Base-by-base conservation (phyloP, 2,329 filamentous ascomycete species). In the Ascochyta viciae-villosae region DNA sequence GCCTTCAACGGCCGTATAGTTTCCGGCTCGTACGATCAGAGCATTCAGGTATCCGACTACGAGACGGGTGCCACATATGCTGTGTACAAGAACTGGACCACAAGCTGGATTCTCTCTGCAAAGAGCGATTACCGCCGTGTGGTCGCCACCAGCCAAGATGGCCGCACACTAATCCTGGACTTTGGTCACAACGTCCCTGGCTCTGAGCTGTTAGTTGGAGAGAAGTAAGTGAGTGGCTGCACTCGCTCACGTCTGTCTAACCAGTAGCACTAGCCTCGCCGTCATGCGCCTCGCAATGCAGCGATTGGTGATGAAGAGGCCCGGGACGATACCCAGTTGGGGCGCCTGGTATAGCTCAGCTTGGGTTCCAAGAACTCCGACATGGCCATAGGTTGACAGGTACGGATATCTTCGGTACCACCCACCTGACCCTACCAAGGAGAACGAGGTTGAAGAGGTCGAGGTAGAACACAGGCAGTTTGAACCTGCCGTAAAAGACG, bases 81-180 rank as follows among this genome's bases (percentile, higher is more conserved):
- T 60, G 88, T 92, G 66, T 94, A 97, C 68, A 90, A 92, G n/a
- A 88, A 90, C 64, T 98, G 93, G 92, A 96, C 96, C 55, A 89
- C 89, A 10, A 96, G 92, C 77, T 99, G 95, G 95, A 96, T 99
- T 70, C 80, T 99, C 56, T 93, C 91, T 62, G 95, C 95, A 47
- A 97, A 97, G 82, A 93, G 91, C 61, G 94, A 99, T 73, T 98
- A 98, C 76, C 85, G 94, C 56, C 87, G 95, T 59, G 95, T 99
- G 61, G 91, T 99, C 60, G 95, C 92, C 67, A 96, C 94, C 0
- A 95, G 93, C 45, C 95, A 99, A 76, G 93, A 97, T 70, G 90
- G 93, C 31, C 89, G 96, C 72, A 92, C 96, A 47, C 79, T 98
- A 55, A 89, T 99, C 57, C 89, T 98, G 83, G 95, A 99, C 78